Evolutionary conservation across 1,284 basidiomycete species (phyloP), one percentile per base, ranked within the genome.

Genomic region (Afroboletus lepidellus): DNA sequence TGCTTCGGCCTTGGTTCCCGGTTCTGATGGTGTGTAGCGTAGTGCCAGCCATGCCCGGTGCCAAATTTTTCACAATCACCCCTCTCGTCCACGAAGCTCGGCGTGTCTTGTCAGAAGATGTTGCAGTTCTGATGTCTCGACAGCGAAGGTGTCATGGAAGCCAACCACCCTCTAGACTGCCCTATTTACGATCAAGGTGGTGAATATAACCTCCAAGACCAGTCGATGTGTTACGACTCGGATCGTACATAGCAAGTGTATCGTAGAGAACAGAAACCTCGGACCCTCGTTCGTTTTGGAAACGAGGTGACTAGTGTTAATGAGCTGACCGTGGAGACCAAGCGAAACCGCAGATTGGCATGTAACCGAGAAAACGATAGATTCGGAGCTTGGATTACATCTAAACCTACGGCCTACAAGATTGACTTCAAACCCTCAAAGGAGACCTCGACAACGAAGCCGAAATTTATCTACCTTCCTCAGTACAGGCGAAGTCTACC

Each of bases 231-330:
- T 51, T 99, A 99, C 69, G 96, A 96, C 43, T 91, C 94, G 12
- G 96, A 99, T 77, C 90, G 97, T 57, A 89, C 92, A 6, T 87
- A 97, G 96, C 63, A 99, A 99, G 77, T 92, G 96, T 56, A 96
- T 97, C 1, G 92, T 97, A 18, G 96, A 98, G 75, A 92, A 99
- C 81, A 99, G 99, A 79, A 90, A 99, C 69, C 81, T 99, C 30
- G 97, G 97, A 7, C 97, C 97, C 12, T 83, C 71, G 94, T 99
- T 34, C 91, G 97, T 56, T 99, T 98, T 70, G 95, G 95, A 47
- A 99, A 99, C 75, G 96, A 99, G 70, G 94, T 99, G 46, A 97
- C 97, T 3, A 97, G 97, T 60, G 94, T 98, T 9, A 94, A 98
- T 74, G 96, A 99, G 63, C 79, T 99, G 39, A 97, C 20, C 90